Evolutionary conservation across 768 basidiomycete species (phyloP), one percentile per base, ranked within the genome.

Genomic region (Lactifluus piperatus): DNA sequence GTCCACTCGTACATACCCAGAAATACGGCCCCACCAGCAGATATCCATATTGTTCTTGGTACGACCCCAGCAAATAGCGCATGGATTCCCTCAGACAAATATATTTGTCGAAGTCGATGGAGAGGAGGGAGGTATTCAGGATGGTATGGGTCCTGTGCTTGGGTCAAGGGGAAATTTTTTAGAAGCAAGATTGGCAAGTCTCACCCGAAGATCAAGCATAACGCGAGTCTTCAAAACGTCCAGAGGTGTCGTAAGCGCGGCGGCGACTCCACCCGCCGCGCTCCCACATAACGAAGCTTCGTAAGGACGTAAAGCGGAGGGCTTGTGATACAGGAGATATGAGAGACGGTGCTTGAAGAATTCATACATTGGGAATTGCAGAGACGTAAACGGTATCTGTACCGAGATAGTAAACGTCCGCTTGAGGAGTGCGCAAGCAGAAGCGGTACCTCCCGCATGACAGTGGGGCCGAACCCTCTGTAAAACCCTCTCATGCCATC

Each of bases 361-460:
- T 73, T 98, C 97, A 67, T 98, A 99, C 24, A 98, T 72, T 3
- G 97, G 95, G 71, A 98, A 98, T 69, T 98, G 95, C 20, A 97
- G 75, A 2, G 91, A 94, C 2, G 92, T 94, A 76, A 97, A 97
- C 2, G 95, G 95, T 43, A 99, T 92, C 94, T 97, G 3, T 27
- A 54, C 46, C 43, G 24, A 27, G 45, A 46, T 46, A 26, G 50
- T 51, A 10, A 46, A 44, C 32, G 37, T 45, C 44, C 10, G 9
- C 39, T 26, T 14, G 58, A 32, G 43, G 34, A 11, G 41, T 52
- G 22, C n/a, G 36, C 49, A 50, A 44, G 59, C 5, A 9, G 54
- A 51, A 51, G n/a, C 45, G 62, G 32, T 37, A 82, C 84, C 76
- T 85, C 85, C 62, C 84, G 72, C 69, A 81, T 82, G 51, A 94